Base-by-base conservation (phyloP, 176 grass and related monocot species). In the Musa beccarii region DNA sequence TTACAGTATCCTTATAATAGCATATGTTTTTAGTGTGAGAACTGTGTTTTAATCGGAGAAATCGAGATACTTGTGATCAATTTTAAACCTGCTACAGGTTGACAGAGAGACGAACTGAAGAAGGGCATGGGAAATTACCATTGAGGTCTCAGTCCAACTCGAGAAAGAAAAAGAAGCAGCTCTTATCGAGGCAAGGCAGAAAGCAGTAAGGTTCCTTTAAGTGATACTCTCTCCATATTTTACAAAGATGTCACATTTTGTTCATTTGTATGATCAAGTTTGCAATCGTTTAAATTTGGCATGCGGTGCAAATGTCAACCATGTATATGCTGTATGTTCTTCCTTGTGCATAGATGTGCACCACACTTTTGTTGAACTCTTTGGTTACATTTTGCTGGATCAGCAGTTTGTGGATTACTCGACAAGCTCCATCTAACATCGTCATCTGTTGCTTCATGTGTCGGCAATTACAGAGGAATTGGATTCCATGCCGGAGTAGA, bases 101-200 rank as follows among this genome's bases (percentile, higher is more conserved):
- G 86, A 96, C 92, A 86, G 87, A 96, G 77, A 84, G 80, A 19
- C 71, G 83, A 63, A 88, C 92, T 77, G 89, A 92, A 63, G 92
- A 90, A 79, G 89, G 92, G 5, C 79, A 85, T 70, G 92, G 88
- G 82, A 89, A 85, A 63, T 57, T 90, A 75, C 83, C 51, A 87
- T 81, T 69, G 89, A 92, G 77, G 89, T 92, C 52, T 76, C 53
- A 13, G 54, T 76, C 72, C 92, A 88, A 73, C 86, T 92, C 75
- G 85, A 96, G 81, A 90, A 92, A 84, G 92, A 92, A 81, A 96
- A 96, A 72, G 92, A 92, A 76, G 81, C 83, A 71, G 79, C 81
- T 49, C 65, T 92, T 70, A 78, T 84, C 43, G 85, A 92, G 82
- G 89, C 85, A 68, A 86, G 78, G 28, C 51, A 77, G 75, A 96